A percentile compares a stretch with the other conserved stretches of the same genome.
Conservation (phyloP, 1,284 basidiomycete species). For the Leccinum angustisporum region DNA sequence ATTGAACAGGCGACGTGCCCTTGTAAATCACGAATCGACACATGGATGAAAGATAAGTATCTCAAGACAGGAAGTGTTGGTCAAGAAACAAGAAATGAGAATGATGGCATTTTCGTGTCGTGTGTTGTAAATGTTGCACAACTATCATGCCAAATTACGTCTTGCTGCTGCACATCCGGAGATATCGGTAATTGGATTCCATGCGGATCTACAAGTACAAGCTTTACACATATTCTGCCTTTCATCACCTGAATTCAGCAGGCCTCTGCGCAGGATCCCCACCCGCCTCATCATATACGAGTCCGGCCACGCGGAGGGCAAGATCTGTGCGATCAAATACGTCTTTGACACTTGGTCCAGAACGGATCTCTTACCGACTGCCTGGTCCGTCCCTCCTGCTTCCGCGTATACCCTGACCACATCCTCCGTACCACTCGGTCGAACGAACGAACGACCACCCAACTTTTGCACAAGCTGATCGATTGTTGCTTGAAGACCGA, state of each 20-base stretch:
- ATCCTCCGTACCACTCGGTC: conserved; percentile 98
- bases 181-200: conserved; percentile 7
- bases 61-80: not conserved
- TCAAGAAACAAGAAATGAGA: not conserved
- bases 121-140: conserved; percentile 2
- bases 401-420: conserved; percentile 99
- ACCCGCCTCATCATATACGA: conserved; percentile 79
- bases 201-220: not conserved
- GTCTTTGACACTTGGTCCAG: conserved; percentile 1
- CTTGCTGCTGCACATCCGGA: not conserved
- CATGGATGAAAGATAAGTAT: conserved; percentile 45
- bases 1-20: conserved; percentile 83
- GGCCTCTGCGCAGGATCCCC: conserved; percentile 68
- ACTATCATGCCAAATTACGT: conserved; percentile 23
- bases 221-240: conserved; percentile 4
- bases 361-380: conserved; percentile 66
- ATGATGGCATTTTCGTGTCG: not conserved
- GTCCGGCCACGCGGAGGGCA: conserved; percentile 78
- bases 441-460: conserved; percentile 88
- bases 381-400: conserved; percentile 71
- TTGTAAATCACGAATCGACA: conserved; percentile 92
- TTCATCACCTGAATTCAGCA: conserved; percentile 60
- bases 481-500: conserved; percentile 82
- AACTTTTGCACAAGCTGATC: conserved; percentile 86
- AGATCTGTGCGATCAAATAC: conserved; percentile 52